Evolutionary conservation across 805 yeast genomes (phyloP).

Genomic region (Myxozyma neglecta): DNA sequence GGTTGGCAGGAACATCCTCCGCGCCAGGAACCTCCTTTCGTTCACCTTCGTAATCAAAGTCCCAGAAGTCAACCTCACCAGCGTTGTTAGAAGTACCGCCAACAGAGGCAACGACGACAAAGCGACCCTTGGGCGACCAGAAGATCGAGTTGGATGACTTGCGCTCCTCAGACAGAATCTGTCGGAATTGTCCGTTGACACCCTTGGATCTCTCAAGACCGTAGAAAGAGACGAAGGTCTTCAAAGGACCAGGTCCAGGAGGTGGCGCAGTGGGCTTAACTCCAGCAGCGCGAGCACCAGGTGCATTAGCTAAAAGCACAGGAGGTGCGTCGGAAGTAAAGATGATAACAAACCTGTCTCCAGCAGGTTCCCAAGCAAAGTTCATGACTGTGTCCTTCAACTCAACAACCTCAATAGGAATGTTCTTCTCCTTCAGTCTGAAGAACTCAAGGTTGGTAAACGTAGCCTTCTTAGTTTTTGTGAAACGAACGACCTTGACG

Average conservation of each 20-base stretch:
- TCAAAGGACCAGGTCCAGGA: constrained; percentile 40
- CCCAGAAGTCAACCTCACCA: constrained; percentile 76
- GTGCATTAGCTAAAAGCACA: constrained; percentile 51
- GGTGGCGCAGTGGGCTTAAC: constrained; percentile 25
- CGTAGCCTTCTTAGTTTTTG: constrained; percentile 88
- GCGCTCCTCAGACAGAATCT: constrained; percentile 57
- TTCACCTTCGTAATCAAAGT: constrained; percentile 78
- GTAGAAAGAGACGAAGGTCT: constrained; percentile 72
- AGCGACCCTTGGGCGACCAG: constrained; percentile 95
- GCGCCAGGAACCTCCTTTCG: constrained; percentile 41
- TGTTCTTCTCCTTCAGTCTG: constrained; percentile 79
- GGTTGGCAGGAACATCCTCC: constrained; percentile 55
- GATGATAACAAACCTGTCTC: constrained; percentile 81
- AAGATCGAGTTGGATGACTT: constrained; percentile 69
- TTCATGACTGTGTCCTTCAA: constrained; percentile 82
- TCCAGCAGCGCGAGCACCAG: background rate
- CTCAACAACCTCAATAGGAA: constrained; percentile 94
- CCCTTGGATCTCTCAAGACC: constrained; percentile 69
- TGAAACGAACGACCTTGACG: constrained; percentile 95
- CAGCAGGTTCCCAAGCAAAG: constrained; percentile 95
- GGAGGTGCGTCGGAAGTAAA: constrained; percentile 53
- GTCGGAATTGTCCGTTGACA: constrained; percentile 57
- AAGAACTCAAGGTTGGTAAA: constrained; percentile 92
- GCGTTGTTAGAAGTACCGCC: constrained; percentile 51
- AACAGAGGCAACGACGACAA: constrained; percentile 55